Evolutionary conservation across 225 moss, liverwort and hornwort species (phyloP).

Genomic region (Polytrichum formosum): DNA sequence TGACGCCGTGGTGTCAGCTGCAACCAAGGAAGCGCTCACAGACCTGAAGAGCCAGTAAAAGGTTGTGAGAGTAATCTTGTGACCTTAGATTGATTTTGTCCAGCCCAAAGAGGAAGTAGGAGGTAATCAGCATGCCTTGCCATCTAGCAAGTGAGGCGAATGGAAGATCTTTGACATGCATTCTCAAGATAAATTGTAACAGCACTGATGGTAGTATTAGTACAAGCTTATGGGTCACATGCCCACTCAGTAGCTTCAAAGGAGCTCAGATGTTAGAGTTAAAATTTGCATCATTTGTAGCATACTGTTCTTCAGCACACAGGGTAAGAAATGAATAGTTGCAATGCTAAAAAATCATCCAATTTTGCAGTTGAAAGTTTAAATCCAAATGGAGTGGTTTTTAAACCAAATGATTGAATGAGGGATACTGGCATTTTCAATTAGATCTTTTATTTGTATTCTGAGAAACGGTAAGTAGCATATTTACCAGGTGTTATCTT

Average conservation of each 20-base stretch:
- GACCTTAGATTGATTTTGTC: slow-evolving; percentile 2
- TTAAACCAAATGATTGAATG: too few relatives aligned
- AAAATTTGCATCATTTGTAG: slow-evolving; percentile 13
- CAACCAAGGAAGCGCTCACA: slow-evolving; percentile 88
- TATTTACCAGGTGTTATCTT: too few relatives aligned
- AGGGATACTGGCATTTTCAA: too few relatives aligned
- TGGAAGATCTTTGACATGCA: slow-evolving; percentile 4
- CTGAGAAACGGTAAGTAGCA: too few relatives aligned
- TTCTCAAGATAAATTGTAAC: slow-evolving; percentile 8
- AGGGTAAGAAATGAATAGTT: background rate
- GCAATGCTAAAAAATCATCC: too few relatives aligned
- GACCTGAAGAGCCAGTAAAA: slow-evolving; percentile 66
- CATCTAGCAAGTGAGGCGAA: slow-evolving; percentile 11
- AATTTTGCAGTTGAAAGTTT: too few relatives aligned
- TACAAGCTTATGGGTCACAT: slow-evolving; percentile 12
- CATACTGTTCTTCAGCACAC: slow-evolving; percentile 16
- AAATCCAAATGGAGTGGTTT: too few relatives aligned
- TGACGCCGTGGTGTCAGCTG: slow-evolving; percentile 91
- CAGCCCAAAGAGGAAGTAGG: slow-evolving; percentile 4
- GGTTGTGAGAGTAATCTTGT: background rate
- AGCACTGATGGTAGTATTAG: slow-evolving; percentile 10
- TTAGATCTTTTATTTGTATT: too few relatives aligned
- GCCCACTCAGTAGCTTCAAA: slow-evolving; percentile 11
- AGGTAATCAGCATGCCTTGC: slow-evolving; percentile 7
- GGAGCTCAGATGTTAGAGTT: slow-evolving; percentile 15